These are phyloP conservation scores for Leccinum fibrillosum DNA, from an alignment of 768 basidiomycete species.

Conservation along the genomic window DNA sequence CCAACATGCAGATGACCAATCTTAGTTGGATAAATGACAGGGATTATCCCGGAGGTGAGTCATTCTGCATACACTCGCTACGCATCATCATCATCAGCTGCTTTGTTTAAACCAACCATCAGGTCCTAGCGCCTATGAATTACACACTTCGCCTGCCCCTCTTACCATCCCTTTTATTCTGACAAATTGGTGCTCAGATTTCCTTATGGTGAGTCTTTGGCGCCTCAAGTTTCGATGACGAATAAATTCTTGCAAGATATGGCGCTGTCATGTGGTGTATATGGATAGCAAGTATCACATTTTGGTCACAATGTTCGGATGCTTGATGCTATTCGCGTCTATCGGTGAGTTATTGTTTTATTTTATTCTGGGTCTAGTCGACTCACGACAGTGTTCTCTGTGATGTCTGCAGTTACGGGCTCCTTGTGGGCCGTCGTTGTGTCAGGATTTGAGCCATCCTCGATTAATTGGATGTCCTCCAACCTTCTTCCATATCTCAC, in stretches of 20 bases:
- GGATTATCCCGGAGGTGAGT: constrained; percentile 29
- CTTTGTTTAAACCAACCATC: not conserved
- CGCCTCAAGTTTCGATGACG: not conserved
- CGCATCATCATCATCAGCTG: no score
- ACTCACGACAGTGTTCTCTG: not conserved
- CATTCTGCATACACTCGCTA: not conserved
- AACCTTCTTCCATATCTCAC: constrained; percentile 29
- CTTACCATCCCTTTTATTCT: constrained; percentile 27
- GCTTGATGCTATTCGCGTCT: constrained; percentile 22
- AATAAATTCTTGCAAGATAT: constrained; percentile 20
- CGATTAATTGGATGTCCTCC: constrained; percentile 30
- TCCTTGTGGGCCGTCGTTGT: constrained; percentile 28
- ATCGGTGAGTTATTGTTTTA: constrained; percentile 15
- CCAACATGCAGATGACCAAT: constrained; percentile 24
- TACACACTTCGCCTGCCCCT: constrained; percentile 20
- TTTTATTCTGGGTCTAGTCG: not conserved
- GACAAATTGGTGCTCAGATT: constrained; percentile 30
- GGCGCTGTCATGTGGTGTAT: constrained; percentile 33
- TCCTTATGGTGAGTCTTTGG: constrained; percentile 25
- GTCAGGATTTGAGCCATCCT: constrained; percentile 19
- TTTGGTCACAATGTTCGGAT: constrained; percentile 15
- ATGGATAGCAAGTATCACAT: constrained; percentile 21
- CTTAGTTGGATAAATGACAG: constrained; percentile 30
- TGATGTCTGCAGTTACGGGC: constrained; percentile 22
- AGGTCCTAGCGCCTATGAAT: constrained; percentile 12